Percentiles rank a stretch among this genome's conserved stretches.
These are phyloP conservation scores for Tolypocladium ovalisporum DNA, from an alignment of 2,329 filamentous ascomycete species.

Conservation along the genomic window DNA sequence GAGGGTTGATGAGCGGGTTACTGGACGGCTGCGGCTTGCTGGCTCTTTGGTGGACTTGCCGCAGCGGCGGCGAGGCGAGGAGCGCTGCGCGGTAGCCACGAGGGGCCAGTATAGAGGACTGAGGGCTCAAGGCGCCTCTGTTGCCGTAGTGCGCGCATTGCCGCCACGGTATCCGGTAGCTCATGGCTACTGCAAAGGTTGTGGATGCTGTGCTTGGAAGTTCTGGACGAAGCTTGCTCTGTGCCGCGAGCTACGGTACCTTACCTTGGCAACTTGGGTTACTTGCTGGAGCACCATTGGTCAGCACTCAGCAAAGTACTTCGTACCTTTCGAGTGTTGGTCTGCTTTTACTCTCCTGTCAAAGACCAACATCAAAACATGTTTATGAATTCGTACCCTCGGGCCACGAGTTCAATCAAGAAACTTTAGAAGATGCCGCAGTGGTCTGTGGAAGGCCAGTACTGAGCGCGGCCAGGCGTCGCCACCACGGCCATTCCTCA, in stretches of 20 bases:
- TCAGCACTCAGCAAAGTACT: background rate
- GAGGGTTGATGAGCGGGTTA: slow-evolving; percentile 53
- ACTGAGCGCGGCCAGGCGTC: background rate
- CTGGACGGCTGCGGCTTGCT: slow-evolving; percentile 10
- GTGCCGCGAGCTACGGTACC: background rate
- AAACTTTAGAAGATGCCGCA: too few relatives aligned
- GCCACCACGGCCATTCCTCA: background rate
- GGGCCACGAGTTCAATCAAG: too few relatives aligned
- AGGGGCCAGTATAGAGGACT: background rate
- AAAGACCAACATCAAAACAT: background rate
- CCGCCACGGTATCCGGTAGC: slow-evolving; percentile 19
- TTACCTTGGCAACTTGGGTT: too few relatives aligned
- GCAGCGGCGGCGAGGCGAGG: slow-evolving; percentile 7
- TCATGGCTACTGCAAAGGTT: slow-evolving; percentile 13
- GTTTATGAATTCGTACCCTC: too few relatives aligned
- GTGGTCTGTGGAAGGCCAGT: background rate
- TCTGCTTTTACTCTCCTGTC: background rate
- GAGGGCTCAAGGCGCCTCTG: background rate
- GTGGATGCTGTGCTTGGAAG: background rate
- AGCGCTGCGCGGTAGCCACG: slow-evolving; percentile 5
- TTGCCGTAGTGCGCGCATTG: slow-evolving; percentile 12
- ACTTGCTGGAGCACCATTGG: background rate
- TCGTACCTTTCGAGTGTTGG: background rate
- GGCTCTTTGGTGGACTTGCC: slow-evolving; percentile 11
- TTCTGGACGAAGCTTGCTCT: background rate